phyloP scores from a whole-genome alignment of 1,139 yeast genomes.

The Sugiyamaella novakii region DNA sequence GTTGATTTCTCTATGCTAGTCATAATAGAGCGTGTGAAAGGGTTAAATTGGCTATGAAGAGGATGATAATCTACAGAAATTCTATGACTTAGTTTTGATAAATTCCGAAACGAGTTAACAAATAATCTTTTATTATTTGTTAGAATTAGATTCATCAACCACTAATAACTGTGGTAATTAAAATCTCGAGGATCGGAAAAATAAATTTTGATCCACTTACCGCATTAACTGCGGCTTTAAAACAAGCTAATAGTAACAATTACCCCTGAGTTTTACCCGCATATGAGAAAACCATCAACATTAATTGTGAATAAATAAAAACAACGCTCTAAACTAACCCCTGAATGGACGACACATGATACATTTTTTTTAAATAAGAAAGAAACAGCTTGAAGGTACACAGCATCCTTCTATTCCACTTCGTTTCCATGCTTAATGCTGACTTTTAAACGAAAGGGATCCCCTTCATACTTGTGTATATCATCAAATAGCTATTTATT shows the following conservation, averaged over 20 bases:
- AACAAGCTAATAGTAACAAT: neutral
- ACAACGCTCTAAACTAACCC: no score
- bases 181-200: neutral
- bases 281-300: no score
- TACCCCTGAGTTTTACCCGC: conserved; percentile 3
- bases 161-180: neutral
- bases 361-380: no score
- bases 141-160: conserved; percentile 9
- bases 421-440: no score
- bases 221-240: neutral
- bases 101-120: neutral
- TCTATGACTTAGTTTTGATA: neutral
- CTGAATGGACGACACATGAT: no score
- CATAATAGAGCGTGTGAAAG: conserved; percentile 4
- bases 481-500: neutral
- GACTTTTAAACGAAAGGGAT: no score
- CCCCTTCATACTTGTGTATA: no score
- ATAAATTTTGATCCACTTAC: neutral
- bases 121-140: conserved; percentile 6
- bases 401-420: no score
- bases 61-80: neutral
- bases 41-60: neutral
- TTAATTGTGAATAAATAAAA: neutral
- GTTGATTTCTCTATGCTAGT: neutral
- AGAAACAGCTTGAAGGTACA: no score